Percentiles rank a stretch among this genome's conserved stretches.
Evolutionary conservation across 257 asterid species (phyloP).

Genomic region (Pogostemon cablin): DNA sequence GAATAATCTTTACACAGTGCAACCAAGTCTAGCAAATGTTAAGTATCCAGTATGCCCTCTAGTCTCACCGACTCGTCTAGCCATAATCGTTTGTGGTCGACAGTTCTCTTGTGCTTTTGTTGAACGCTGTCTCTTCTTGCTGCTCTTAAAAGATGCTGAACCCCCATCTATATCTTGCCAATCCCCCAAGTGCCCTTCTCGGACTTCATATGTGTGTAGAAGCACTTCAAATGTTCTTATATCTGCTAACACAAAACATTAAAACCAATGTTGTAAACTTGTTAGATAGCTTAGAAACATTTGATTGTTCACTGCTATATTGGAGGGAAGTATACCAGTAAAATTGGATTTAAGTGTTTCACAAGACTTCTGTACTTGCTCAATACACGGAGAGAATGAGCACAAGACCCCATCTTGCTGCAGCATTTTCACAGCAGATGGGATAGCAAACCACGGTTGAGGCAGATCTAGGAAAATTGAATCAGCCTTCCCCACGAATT

Average conservation of each 20-base stretch:
- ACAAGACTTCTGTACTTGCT: constrained; percentile 91
- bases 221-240: constrained; percentile 89
- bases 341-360: constrained; percentile 64
- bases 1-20: constrained; percentile 38
- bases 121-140: constrained; percentile 74
- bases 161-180: constrained; percentile 58
- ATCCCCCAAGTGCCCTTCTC: constrained; percentile 59
- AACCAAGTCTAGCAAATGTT: constrained; percentile 86
- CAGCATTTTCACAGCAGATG: constrained; percentile 90
- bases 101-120: constrained; percentile 49
- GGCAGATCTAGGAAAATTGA: constrained; percentile 94
- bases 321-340: constrained; percentile 53
- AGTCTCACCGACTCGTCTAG: constrained; percentile 73
- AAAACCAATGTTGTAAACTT: neutral
- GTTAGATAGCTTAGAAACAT: neutral
- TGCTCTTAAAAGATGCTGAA: constrained; percentile 39
- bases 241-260: constrained; percentile 48
- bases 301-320: neutral
- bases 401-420: constrained; percentile 90
- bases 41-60: constrained; percentile 95
- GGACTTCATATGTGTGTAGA: constrained; percentile 77
- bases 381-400: constrained; percentile 97
- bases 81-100: constrained; percentile 48
- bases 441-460: constrained; percentile 95
- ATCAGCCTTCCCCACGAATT: constrained; percentile 66